Percentiles rank a stretch among this genome's conserved stretches.
phyloP scores from a whole-genome alignment of 441 rosid genomes.

The Croton laevigatus region DNA sequence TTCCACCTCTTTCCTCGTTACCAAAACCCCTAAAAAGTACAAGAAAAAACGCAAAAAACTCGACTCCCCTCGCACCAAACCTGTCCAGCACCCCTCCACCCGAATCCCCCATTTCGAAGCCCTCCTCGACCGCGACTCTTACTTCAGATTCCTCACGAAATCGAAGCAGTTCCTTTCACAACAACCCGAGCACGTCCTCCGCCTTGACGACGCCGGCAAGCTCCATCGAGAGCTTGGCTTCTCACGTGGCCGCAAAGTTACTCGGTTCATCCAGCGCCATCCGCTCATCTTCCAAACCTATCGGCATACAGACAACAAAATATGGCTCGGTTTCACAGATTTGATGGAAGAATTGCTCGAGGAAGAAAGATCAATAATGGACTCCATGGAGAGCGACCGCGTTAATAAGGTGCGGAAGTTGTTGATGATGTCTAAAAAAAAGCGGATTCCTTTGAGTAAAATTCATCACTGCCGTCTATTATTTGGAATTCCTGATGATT shows the following conservation, averaged over 20 bases:
- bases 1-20: conserved; percentile 82
- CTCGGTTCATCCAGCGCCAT: conserved; percentile 52
- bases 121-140: conserved; percentile 53
- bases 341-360: conserved; percentile 59
- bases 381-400: conserved; percentile 60
- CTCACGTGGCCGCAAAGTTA: conserved; percentile 83
- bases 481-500: conserved; percentile 85
- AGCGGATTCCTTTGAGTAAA: conserved; percentile 64
- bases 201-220: conserved; percentile 74
- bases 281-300: conserved; percentile 58
- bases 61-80: conserved; percentile 61
- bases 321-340: conserved; percentile 73
- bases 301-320: conserved; percentile 60
- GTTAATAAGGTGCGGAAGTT: conserved; percentile 57
- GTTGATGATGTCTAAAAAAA: conserved; percentile 70
- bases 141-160: conserved; percentile 57
- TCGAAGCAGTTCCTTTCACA: conserved; percentile 62
- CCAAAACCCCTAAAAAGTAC: conserved; percentile 66
- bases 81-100: conserved; percentile 50
- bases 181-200: conserved; percentile 61
- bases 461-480: conserved; percentile 63
- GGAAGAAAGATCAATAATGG: conserved; percentile 49
- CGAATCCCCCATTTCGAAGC: conserved; percentile 52
- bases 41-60: conserved; percentile 47
- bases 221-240: conserved; percentile 80